Conservation (phyloP, 2,329 filamentous ascomycete genomes). For the Ascochyta fabae region DNA sequence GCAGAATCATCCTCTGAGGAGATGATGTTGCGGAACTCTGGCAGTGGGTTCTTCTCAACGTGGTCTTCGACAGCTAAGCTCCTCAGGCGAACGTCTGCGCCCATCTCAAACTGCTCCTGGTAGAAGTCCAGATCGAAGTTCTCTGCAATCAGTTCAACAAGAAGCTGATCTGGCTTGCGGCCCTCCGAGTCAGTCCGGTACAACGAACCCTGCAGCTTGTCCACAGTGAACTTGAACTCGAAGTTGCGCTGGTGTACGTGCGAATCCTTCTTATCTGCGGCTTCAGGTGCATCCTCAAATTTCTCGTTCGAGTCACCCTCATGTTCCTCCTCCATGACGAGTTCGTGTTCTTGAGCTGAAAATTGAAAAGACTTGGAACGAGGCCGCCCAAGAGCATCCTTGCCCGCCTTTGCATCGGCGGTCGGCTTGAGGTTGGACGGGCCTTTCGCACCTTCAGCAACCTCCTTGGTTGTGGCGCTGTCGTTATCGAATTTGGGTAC, state of each 20-base stretch:
- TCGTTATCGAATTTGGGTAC: constrained; percentile 79
- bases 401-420: constrained; percentile 34
- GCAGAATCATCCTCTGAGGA: constrained; percentile 79
- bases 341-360: constrained; percentile 72
- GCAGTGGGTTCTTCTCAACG: constrained; percentile 81
- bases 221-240: constrained; percentile 95
- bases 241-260: constrained; percentile 89
- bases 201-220: constrained; percentile 89
- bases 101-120: constrained; percentile 89
- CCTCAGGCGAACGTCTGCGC: constrained; percentile 85
- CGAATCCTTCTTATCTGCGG: constrained; percentile 53
- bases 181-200: constrained; percentile 85
- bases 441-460: constrained; percentile 43
- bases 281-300: constrained; percentile 71
- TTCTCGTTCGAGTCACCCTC: constrained; percentile 68
- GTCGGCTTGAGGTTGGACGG: constrained; percentile 48
- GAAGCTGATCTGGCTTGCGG: constrained; percentile 75
- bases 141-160: constrained; percentile 91
- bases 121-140: constrained; percentile 88
- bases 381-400: constrained; percentile 56
- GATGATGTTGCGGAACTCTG: constrained; percentile 97
- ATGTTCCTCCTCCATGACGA: constrained; percentile 76
- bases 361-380: constrained; percentile 78
- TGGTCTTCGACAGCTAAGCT: constrained; percentile 93
- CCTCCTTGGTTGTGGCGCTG: constrained; percentile 44